Percentiles rank a stretch among this genome's conserved stretches.
phyloP scores from a whole-genome alignment of 495 filamentous ascomycete species.

The Tirmania nivea region DNA sequence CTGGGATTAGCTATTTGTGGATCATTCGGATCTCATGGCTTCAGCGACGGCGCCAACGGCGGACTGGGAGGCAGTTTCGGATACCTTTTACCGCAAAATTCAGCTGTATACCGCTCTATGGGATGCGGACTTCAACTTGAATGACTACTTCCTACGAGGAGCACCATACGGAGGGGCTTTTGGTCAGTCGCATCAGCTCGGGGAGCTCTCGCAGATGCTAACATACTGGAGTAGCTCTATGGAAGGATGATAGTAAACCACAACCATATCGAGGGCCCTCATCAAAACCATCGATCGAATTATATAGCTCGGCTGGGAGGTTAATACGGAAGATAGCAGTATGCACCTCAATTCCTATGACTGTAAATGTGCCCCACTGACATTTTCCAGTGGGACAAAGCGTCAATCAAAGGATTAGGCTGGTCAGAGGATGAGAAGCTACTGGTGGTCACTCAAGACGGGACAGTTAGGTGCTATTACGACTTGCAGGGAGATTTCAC shows the following conservation, averaged over 20 bases:
- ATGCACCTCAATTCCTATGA: slow-evolving; percentile 14
- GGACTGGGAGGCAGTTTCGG: slow-evolving; percentile 81
- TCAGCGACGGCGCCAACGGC: slow-evolving; percentile 38
- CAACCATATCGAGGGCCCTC: slow-evolving; percentile 48
- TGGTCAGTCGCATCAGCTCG: slow-evolving; percentile 1
- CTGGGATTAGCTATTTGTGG: not conserved
- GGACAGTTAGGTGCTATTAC: slow-evolving; percentile 76
- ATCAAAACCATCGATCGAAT: slow-evolving; percentile 66
- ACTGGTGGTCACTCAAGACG: slow-evolving; percentile 69
- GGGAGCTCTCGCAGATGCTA: not conserved
- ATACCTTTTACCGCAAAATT: slow-evolving; percentile 82
- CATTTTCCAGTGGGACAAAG: slow-evolving; percentile 57
- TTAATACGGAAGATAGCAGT: slow-evolving; percentile 51
- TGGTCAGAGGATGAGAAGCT: slow-evolving; percentile 97
- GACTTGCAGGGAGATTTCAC: slow-evolving; percentile 85
- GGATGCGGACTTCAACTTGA: slow-evolving; percentile 75
- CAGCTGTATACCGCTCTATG: slow-evolving; percentile 83
- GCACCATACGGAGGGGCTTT: slow-evolving; percentile 81
- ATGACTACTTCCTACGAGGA: slow-evolving; percentile 78
- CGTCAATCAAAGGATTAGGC: slow-evolving; percentile 66
- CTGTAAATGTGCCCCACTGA: slow-evolving; percentile 8
- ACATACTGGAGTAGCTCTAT: slow-evolving; percentile 39
- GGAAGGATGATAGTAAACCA: slow-evolving; percentile 73
- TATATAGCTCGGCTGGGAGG: slow-evolving; percentile 83
- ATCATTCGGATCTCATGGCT: not conserved